Evolutionary conservation across 2,329 filamentous ascomycete species (phyloP).

Genomic region (Aspergillus pseudoglaucus): DNA sequence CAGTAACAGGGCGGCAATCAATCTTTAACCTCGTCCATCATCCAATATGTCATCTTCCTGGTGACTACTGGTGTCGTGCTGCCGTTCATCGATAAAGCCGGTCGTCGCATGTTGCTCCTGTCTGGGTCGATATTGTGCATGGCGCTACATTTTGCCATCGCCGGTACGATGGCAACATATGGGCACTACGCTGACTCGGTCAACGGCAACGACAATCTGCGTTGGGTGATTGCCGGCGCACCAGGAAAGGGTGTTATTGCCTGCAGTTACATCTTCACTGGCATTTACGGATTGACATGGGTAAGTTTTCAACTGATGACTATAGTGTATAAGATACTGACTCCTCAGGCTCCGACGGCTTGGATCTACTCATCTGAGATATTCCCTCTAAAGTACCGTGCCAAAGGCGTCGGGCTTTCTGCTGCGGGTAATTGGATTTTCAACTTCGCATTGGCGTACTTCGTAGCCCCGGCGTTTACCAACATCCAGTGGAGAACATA

Average conservation of each 20-base stretch:
- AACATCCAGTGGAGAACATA: slow-evolving; percentile 59
- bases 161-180: slow-evolving; percentile 46
- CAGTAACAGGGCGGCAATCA: slow-evolving; percentile 27
- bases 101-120: slow-evolving; percentile 44
- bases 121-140: slow-evolving; percentile 42
- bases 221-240: slow-evolving; percentile 43
- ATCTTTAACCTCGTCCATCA: slow-evolving; percentile 48
- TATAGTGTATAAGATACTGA: background rate
- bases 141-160: slow-evolving; percentile 48
- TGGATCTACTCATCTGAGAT: slow-evolving; percentile 58
- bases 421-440: slow-evolving; percentile 60
- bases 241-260: slow-evolving; percentile 56
- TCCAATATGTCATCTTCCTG: slow-evolving; percentile 53
- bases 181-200: slow-evolving; percentile 42
- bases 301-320: slow-evolving; percentile 28
- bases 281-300: slow-evolving; percentile 31
- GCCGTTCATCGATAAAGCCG: slow-evolving; percentile 45
- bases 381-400: slow-evolving; percentile 59
- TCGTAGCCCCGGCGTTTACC: slow-evolving; percentile 53
- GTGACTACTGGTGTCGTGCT: slow-evolving; percentile 47
- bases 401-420: slow-evolving; percentile 56
- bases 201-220: slow-evolving; percentile 41
- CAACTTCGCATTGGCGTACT: slow-evolving; percentile 50
- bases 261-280: slow-evolving; percentile 52
- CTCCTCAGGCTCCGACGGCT: slow-evolving; percentile 45